These are phyloP conservation scores for Tylopilus sp. DNA, from an alignment of 1,284 basidiomycete species.

Conservation along the genomic window DNA sequence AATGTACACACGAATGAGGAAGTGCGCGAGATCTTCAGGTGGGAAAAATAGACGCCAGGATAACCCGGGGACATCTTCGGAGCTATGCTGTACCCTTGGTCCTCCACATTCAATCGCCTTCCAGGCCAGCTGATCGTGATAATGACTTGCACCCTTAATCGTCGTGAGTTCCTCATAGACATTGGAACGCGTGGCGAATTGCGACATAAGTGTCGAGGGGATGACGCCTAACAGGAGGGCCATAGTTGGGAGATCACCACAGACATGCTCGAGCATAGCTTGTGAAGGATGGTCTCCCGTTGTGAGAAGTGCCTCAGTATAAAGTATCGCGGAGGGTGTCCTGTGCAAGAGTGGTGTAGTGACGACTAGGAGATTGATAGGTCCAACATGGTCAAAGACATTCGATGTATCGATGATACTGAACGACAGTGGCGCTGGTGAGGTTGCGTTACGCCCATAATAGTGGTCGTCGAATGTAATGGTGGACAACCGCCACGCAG, in stretches of 20 bases:
- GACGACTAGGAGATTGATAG: conserved; percentile 47
- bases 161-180: conserved; percentile 38
- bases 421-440: conserved; percentile 41
- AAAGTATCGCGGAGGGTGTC: conserved; percentile 34
- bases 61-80: neutral
- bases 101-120: conserved; percentile 28
- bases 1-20: conserved; percentile 48
- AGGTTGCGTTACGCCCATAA: conserved; percentile 28
- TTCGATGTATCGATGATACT: conserved; percentile 58
- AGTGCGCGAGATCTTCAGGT: conserved; percentile 35
- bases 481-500: conserved; percentile 36
- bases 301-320: conserved; percentile 45
- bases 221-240: conserved; percentile 43
- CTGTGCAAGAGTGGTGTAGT: conserved; percentile 40
- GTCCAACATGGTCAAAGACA: conserved; percentile 46
- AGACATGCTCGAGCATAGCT: conserved; percentile 37
- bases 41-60: conserved; percentile 26
- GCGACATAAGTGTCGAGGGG: conserved; percentile 42
- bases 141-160: conserved; percentile 29
- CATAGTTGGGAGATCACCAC: conserved; percentile 40
- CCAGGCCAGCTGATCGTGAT: conserved; percentile 47
- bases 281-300: conserved; percentile 29
- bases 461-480: conserved; percentile 37
- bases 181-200: conserved; percentile 43
- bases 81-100: neutral